Evolutionary conservation across 2,329 filamentous ascomycete species (phyloP).

Genomic region (Fusarium sp.): DNA sequence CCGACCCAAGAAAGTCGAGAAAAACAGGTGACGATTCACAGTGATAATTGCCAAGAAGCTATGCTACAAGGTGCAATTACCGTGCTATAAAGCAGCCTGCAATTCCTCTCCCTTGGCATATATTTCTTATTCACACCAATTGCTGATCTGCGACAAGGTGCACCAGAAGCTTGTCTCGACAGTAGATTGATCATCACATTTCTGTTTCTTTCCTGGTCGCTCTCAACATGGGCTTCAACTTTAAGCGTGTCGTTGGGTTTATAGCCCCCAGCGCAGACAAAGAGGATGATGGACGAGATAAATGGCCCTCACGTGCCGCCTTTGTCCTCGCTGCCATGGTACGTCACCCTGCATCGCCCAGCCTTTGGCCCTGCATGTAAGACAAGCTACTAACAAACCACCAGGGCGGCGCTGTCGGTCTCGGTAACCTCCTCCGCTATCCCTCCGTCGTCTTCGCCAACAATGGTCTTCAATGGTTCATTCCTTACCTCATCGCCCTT

Average conservation of each 20-base stretch:
- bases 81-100: background rate
- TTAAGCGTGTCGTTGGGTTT: background rate
- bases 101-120: background rate
- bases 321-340: background rate
- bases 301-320: background rate
- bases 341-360: background rate
- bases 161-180: background rate
- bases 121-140: background rate
- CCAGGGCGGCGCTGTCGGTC: slow-evolving; percentile 4
- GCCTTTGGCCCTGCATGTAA: background rate
- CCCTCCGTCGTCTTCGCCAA: slow-evolving; percentile 14
- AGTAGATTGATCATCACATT: too few species aligned
- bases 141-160: background rate
- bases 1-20: background rate
- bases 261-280: background rate
- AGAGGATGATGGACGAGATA: background rate
- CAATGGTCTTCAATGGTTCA: slow-evolving; percentile 12
- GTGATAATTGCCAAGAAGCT: background rate
- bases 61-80: background rate
- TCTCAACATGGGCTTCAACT: background rate
- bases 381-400: background rate
- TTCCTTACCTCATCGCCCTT: slow-evolving; percentile 12
- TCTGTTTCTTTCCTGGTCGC: background rate
- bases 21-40: background rate
- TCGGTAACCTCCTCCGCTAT: slow-evolving; percentile 5